Percentiles rank a stretch among this genome's conserved stretches.
These are phyloP conservation scores for Thraustochytrium sp. DNA, from an alignment of 352 stramenopile genomes.

Conservation along the genomic window DNA sequence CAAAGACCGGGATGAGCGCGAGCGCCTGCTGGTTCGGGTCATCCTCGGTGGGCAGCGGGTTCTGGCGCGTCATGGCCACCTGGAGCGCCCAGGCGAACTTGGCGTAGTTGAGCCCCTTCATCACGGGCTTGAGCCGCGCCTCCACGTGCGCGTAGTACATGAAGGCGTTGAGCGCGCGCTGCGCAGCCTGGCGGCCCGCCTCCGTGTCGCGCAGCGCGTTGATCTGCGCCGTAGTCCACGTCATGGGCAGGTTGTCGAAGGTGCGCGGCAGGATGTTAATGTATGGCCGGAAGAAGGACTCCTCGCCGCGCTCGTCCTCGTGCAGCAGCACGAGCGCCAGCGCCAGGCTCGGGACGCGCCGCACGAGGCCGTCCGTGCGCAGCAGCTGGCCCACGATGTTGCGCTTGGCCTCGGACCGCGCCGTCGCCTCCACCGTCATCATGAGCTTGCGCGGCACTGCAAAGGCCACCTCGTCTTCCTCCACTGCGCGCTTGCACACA, in stretches of 20 bases:
- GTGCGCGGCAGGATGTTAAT: conserved; percentile 53
- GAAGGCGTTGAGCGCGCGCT: conserved; percentile 61
- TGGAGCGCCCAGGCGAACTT: conserved; percentile 61
- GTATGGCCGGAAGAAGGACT: conserved; percentile 56
- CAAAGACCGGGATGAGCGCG: conserved; percentile 61
- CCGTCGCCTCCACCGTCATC: conserved; percentile 15
- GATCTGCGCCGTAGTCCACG: conserved; percentile 57
- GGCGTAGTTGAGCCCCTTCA: conserved; percentile 54
- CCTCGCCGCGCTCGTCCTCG: conserved; percentile 48
- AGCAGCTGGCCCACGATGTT: not conserved
- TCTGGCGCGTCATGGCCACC: conserved; percentile 62
- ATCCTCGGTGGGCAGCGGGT: conserved; percentile 45
- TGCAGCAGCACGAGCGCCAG: conserved; percentile 55
- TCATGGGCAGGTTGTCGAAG: conserved; percentile 58
- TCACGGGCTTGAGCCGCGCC: conserved; percentile 49
- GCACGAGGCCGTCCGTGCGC: conserved; percentile 51
- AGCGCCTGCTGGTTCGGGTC: conserved; percentile 45
- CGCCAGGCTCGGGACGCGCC: conserved; percentile 54
- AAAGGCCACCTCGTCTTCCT: conserved; percentile 11
- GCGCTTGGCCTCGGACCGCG: not conserved
- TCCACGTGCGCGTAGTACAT: conserved; percentile 62
- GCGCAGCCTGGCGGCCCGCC: conserved; percentile 54
- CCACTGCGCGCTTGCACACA: not conserved
- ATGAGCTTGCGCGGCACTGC: conserved; percentile 34
- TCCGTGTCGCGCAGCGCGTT: conserved; percentile 53